These are phyloP conservation scores for Tausonia pullulans DNA, from an alignment of 1,284 basidiomycete species.

Conservation along the genomic window DNA sequence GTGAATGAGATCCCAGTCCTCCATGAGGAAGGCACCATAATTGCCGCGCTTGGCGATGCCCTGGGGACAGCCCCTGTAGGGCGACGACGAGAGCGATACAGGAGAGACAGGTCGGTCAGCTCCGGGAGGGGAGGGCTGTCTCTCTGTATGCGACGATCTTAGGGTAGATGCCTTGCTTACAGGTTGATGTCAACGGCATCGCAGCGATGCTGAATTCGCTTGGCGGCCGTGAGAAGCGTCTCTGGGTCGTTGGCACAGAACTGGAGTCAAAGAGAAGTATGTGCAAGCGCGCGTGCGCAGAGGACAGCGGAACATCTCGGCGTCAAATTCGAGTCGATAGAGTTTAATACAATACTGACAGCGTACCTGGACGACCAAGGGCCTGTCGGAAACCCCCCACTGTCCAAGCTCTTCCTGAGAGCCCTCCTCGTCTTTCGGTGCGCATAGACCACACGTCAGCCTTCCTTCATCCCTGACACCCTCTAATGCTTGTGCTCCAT, in stretches of 20 bases:
- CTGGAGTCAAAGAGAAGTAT: slow-evolving; percentile 24
- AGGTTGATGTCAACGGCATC: slow-evolving; percentile 94
- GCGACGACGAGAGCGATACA: too few relatives aligned
- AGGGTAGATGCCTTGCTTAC: slow-evolving; percentile 17
- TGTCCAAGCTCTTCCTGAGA: slow-evolving; percentile 27
- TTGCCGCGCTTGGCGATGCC: slow-evolving; percentile 79
- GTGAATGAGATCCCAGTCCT: slow-evolving; percentile 83
- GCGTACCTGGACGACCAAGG: slow-evolving; percentile 65
- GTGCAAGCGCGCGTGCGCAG: not conserved
- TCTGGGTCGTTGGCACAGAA: slow-evolving; percentile 88
- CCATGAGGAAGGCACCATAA: slow-evolving; percentile 86
- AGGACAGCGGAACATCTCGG: not conserved
- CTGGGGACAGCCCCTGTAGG: slow-evolving; percentile 68
- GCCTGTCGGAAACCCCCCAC: slow-evolving; percentile 50
- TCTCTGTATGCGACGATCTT: not conserved
- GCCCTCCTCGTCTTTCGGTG: slow-evolving; percentile 29
- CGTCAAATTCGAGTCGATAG: not conserved
- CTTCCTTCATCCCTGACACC: too few relatives aligned
- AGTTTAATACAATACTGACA: too few relatives aligned
- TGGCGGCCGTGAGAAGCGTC: slow-evolving; percentile 61
- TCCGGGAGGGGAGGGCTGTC: too few relatives aligned
- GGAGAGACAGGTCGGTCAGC: not conserved
- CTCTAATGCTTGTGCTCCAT: too few relatives aligned
- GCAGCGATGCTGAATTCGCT: slow-evolving; percentile 58
- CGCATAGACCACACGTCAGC: too few relatives aligned